Conservation (phyloP, 2,329 filamentous ascomycete species). For the Torrubiella hemipterigena region DNA sequence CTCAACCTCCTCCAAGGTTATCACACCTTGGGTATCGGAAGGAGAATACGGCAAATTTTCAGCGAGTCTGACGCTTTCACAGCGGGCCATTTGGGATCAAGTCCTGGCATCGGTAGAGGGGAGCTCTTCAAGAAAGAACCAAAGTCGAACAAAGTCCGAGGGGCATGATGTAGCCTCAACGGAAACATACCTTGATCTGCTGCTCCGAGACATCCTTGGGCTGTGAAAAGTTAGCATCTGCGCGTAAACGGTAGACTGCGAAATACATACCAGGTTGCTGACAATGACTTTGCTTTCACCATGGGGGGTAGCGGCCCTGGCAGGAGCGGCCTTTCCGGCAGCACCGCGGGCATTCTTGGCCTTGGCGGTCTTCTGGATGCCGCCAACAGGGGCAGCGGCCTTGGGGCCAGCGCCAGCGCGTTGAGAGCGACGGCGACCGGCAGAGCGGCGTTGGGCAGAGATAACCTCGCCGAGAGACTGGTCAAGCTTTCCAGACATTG, state of each 20-base stretch:
- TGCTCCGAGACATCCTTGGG: constrained; percentile 91
- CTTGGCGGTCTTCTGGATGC: constrained; percentile 69
- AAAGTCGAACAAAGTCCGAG: constrained; percentile 63
- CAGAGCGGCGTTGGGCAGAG: constrained; percentile 56
- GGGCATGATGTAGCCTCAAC: constrained; percentile 56
- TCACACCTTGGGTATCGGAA: constrained; percentile 7
- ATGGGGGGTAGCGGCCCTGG: constrained; percentile 46
- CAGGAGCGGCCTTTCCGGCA: constrained; percentile 48
- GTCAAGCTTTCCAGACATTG: constrained; percentile 90
- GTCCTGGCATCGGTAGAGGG: constrained; percentile 19
- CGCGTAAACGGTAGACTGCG: too few relatives aligned
- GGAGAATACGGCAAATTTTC: constrained; percentile 6
- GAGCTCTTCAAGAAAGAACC: constrained; percentile 27
- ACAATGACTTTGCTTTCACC: constrained; percentile 95
- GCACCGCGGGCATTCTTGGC: constrained; percentile 44
- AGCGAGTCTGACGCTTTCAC: neutral
- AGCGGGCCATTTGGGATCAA: constrained; percentile 1
- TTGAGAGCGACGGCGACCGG: constrained; percentile 36
- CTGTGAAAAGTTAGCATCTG: constrained; percentile 43
- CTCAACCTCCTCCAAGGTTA: constrained; percentile 12
- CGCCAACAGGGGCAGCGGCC: constrained; percentile 63
- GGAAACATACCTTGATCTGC: constrained; percentile 99
- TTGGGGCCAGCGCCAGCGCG: constrained; percentile 42
- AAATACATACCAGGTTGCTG: constrained; percentile 77
- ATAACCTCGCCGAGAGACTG: constrained; percentile 97